phyloP scores from a whole-genome alignment of 164 flowering plant genomes.

The Nelumbo lutea region DNA sequence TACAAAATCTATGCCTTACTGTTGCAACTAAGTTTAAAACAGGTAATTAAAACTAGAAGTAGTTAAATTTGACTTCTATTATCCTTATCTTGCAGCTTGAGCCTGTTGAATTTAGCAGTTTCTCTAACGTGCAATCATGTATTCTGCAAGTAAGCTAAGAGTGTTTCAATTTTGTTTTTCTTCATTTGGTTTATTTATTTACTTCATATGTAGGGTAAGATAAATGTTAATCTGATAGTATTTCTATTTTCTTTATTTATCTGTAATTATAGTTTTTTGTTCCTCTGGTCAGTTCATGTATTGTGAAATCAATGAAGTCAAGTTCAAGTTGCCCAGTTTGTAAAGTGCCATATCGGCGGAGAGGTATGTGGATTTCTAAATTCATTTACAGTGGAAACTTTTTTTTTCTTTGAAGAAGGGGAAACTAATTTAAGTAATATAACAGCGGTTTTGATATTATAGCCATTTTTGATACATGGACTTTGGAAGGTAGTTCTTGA shows the following conservation, averaged over 20 bases:
- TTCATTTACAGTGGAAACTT: background rate
- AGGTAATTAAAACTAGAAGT: background rate
- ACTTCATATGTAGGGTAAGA: background rate
- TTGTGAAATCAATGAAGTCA: slow-evolving; percentile 67
- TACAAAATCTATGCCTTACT: background rate
- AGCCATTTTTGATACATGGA: background rate
- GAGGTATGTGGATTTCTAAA: slow-evolving; percentile 47
- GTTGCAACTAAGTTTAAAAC: background rate
- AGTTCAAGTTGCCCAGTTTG: slow-evolving; percentile 83
- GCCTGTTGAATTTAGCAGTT: slow-evolving; percentile 59
- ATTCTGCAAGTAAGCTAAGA: slow-evolving; percentile 72
- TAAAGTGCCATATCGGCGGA: slow-evolving; percentile 72
- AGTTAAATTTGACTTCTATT: background rate
- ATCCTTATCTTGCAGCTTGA: slow-evolving; percentile 49
- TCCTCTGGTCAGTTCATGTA: slow-evolving; percentile 52
- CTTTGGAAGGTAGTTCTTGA: no score
- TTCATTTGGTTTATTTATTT: background rate
- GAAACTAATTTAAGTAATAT: background rate
- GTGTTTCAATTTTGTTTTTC: background rate
- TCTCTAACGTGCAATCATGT: slow-evolving; percentile 87
- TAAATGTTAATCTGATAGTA: background rate
- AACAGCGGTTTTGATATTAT: background rate
- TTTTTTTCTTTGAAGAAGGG: background rate
- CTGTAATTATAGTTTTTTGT: background rate
- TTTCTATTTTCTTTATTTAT: background rate